These are phyloP conservation scores for Pezicula neosporulosa DNA, from an alignment of 2,329 filamentous ascomycete species.

Conservation along the genomic window DNA sequence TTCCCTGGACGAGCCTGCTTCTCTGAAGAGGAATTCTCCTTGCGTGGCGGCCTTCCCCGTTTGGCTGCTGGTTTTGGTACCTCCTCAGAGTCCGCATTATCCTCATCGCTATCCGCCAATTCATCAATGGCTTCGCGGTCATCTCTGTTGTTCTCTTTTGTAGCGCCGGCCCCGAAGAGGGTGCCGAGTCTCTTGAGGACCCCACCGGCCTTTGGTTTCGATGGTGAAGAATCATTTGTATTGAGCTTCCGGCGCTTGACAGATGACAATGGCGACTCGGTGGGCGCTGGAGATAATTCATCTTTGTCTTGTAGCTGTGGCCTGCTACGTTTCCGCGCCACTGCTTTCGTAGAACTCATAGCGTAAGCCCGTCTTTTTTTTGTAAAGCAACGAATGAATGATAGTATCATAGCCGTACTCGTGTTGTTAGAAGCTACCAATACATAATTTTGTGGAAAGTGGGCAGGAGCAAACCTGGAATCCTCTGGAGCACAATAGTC, in stretches of 20 bases:
- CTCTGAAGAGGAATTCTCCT: not conserved
- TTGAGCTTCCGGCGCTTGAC: slow-evolving; percentile 12
- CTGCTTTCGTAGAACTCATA: no score
- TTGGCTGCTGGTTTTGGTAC: not conserved
- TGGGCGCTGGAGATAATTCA: not conserved
- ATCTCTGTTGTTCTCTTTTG: slow-evolving; percentile 13
- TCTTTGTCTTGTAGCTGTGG: not conserved
- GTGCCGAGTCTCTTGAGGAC: slow-evolving; percentile 9
- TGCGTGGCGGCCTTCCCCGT: not conserved
- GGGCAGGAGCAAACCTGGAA: no score
- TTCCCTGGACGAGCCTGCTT: not conserved
- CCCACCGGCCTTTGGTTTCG: slow-evolving; percentile 16
- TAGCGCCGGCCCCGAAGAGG: not conserved
- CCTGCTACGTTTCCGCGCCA: not conserved
- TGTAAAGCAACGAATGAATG: no score
- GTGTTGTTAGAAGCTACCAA: no score
- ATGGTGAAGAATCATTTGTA: slow-evolving; percentile 10
- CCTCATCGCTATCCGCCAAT: slow-evolving; percentile 1
- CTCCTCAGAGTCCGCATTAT: slow-evolving; percentile 1
- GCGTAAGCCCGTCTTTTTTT: no score
- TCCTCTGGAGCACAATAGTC: no score
- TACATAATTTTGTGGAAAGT: no score
- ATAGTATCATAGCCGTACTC: no score
- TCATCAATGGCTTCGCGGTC: slow-evolving; percentile 13
- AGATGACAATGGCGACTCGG: slow-evolving; percentile 1